Conservation (phyloP, 164 flowering plant genomes). For the Annona squamosa region DNA sequence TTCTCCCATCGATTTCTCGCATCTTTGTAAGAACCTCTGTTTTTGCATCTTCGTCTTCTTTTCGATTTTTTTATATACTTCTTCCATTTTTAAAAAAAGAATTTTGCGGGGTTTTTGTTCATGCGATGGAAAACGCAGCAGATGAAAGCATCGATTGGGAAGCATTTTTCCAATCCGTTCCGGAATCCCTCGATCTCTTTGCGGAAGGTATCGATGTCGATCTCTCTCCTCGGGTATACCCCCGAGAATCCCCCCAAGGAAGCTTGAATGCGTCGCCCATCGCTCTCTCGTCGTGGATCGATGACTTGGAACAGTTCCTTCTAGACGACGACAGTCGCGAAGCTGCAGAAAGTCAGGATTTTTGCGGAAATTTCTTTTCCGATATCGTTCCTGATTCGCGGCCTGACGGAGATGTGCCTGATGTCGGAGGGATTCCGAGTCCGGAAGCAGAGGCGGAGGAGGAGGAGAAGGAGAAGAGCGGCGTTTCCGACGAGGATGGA, state of each 20-base stretch:
- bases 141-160: slow-evolving; percentile 10
- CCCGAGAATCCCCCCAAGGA: not conserved
- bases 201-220: not conserved
- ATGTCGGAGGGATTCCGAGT: slow-evolving; percentile 7
- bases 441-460: slow-evolving; percentile 17
- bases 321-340: slow-evolving; percentile 33
- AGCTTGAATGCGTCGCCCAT: slow-evolving; percentile 9
- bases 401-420: slow-evolving; percentile 7
- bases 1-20: not conserved
- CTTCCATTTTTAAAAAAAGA: not conserved
- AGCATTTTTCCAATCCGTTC: not conserved
- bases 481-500: slow-evolving; percentile 4
- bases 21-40: not conserved
- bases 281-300: slow-evolving; percentile 21
- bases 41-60: not conserved
- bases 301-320: slow-evolving; percentile 35
- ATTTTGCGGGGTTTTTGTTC: not conserved
- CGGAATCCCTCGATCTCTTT: slow-evolving; percentile 1
- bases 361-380: slow-evolving; percentile 21
- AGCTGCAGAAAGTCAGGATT: not conserved
- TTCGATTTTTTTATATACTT: not conserved
- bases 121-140: slow-evolving; percentile 5
- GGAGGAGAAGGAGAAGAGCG: slow-evolving; percentile 14
- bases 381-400: slow-evolving; percentile 25
- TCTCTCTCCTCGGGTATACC: not conserved